Percentiles rank a stretch among this genome's conserved stretches.
Conservation (phyloP, 1,139 yeast genomes). For the Geotrichum carabidarum region DNA sequence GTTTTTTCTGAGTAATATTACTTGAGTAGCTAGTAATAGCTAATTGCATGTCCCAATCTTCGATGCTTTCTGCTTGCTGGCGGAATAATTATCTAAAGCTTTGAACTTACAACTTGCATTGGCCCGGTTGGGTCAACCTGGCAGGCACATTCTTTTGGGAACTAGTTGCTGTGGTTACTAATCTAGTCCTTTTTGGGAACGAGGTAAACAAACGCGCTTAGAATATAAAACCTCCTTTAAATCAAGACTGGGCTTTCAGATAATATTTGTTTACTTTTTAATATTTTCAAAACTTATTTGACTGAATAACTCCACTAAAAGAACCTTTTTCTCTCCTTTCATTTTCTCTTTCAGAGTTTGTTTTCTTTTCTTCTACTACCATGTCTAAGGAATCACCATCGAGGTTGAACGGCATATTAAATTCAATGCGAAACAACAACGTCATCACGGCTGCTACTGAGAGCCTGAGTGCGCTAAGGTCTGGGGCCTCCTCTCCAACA, state of each 20-base stretch:
- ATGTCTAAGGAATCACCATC: conserved; percentile 21
- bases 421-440: conserved; percentile 17
- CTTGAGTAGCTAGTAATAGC: too few species aligned
- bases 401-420: conserved; percentile 21
- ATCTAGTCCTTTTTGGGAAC: background rate
- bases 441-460: conserved; percentile 21
- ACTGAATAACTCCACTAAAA: background rate
- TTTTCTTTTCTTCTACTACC: conserved; percentile 14
- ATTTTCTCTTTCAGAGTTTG: conserved; percentile 5
- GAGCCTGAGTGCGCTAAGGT: conserved; percentile 21
- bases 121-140: too few species aligned
- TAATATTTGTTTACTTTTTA: background rate
- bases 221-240: too few species aligned
- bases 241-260: too few species aligned
- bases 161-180: background rate
- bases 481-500: conserved; percentile 19
- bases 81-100: too few species aligned
- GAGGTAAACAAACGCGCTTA: conserved; percentile 1
- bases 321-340: background rate
- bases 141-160: too few species aligned
- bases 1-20: background rate
- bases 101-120: too few species aligned
- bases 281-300: background rate
- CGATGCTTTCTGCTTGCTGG: too few species aligned
- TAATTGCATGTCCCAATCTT: too few species aligned